phyloP scores from a whole-genome alignment of 768 basidiomycete species.

The Mycena chlorophos region DNA sequence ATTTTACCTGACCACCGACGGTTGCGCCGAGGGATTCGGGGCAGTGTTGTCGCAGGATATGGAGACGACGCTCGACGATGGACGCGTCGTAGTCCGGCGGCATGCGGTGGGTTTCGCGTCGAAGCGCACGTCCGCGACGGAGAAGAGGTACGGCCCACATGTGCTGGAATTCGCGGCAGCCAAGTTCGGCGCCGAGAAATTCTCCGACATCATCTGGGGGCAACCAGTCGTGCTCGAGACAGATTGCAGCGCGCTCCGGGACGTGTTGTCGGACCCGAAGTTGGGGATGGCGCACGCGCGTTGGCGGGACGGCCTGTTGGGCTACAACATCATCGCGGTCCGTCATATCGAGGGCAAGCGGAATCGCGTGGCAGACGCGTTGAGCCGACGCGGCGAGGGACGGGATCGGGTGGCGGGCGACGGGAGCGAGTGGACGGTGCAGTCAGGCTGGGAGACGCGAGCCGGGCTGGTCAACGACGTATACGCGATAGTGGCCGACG shows the following conservation, averaged over 20 bases:
- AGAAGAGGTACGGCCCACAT: conserved; percentile 33
- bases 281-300: conserved; percentile 22
- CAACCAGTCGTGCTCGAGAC: conserved; percentile 22
- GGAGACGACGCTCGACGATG: conserved; percentile 11
- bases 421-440: conserved; percentile 22
- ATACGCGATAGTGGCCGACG: neutral
- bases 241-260: conserved; percentile 22
- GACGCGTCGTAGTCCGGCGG: conserved; percentile 8
- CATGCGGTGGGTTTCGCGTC: conserved; percentile 36
- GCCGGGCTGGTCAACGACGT: conserved; percentile 16
- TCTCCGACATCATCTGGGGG: conserved; percentile 25
- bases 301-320: conserved; percentile 30
- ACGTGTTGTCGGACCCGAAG: conserved; percentile 24
- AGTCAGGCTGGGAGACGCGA: conserved; percentile 25
- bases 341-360: conserved; percentile 22
- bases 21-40: conserved; percentile 28
- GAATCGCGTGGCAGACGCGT: conserved; percentile 24
- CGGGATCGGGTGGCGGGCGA: conserved; percentile 1
- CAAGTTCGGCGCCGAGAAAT: conserved; percentile 17
- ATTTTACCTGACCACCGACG: conserved; percentile 31
- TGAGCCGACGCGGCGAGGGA: conserved; percentile 21
- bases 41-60: conserved; percentile 28
- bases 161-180: conserved; percentile 33
- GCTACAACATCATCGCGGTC: conserved; percentile 22
- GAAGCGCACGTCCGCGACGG: conserved; percentile 32